Evolutionary conservation across 163 green algal species (phyloP).

Genomic region (Botryococcus braunii): DNA sequence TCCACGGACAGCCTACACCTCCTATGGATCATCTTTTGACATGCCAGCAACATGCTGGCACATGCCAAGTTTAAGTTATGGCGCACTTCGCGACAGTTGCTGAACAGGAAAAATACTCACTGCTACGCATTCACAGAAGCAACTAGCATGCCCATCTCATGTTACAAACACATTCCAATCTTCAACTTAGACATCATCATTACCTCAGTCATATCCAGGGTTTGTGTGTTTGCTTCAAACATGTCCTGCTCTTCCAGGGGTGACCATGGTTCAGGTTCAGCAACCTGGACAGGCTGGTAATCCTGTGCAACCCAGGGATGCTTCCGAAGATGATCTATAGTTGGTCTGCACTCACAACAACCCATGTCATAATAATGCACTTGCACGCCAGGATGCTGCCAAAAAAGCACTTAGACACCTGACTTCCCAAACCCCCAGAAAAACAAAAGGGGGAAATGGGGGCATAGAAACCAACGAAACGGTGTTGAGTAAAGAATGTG

Average conservation of each 20-base stretch:
- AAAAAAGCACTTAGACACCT: no score
- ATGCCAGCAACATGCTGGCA: background rate
- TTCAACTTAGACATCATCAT: background rate
- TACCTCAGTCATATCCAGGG: background rate
- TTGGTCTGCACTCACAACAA: slow-evolving; percentile 8
- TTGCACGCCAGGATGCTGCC: no score
- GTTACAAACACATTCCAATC: background rate
- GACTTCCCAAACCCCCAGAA: no score
- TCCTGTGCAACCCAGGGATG: slow-evolving; percentile 10
- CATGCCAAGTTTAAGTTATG: background rate
- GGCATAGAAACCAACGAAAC: no score
- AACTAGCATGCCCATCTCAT: background rate
- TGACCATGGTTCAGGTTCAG: background rate
- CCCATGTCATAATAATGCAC: no score
- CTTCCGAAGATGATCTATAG: slow-evolving; percentile 7
- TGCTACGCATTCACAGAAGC: background rate
- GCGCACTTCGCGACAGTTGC: no score
- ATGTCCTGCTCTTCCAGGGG: background rate
- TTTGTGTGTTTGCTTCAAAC: slow-evolving; percentile 1
- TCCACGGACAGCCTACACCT: background rate
- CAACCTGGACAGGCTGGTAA: slow-evolving; percentile 1
- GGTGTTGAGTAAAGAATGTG: no score
- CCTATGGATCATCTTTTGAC: background rate
- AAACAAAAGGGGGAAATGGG: no score
- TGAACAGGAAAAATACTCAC: no score